Base-by-base conservation (phyloP, 805 yeast species). In the Saccharomyces jurei region DNA sequence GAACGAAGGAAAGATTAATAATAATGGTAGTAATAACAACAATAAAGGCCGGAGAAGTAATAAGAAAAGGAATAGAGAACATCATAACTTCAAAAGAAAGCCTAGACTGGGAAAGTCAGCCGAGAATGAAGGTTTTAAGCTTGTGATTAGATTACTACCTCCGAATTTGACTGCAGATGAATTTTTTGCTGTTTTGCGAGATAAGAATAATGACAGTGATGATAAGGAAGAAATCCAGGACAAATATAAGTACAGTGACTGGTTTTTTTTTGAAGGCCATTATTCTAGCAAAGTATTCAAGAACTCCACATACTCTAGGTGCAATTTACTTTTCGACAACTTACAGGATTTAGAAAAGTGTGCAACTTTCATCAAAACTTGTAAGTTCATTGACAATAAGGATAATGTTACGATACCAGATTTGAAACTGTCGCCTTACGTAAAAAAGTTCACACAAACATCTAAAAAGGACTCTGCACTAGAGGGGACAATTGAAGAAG, bases 121-220 rank as follows among this genome's bases (percentile, higher is more conserved):
- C 31, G 54, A 56, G 31, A n/a, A 29, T 21, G 51, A 58, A 11
- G 59, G 58, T 3, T 56, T 56, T 28, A 73, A 68, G 55, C 53
- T 74, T 5, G 72, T 74, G 9, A 41, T 78, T 4, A 68, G 82
- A 46, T 57, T 71, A n/a, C 61, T 79, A 44, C 82, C 83, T 11
- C 79, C 82, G 2, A 61, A 65, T 50, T 60, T 74, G 52, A 64
- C 68, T 0, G 69, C 70, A 53, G 66, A 60, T 9, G 70, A 69
- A 53, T 76, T 75, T 57, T 56, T 60, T 47, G 57, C 56, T 14
- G 66, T 69, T 46, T 52, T 70, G 13, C 59, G 32, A 50, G 32
- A 22, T 14, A 41, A 14, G n/a, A 26, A n/a, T 29, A 60, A 41
- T 58, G 65, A 3, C 57, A 55, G 44, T 36, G 61, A 17, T 36